Percentiles rank a stretch among this genome's conserved stretches.
Conservation (phyloP, 2,329 filamentous ascomycete genomes). For the Aspergillus brunneoviolaceus region DNA sequence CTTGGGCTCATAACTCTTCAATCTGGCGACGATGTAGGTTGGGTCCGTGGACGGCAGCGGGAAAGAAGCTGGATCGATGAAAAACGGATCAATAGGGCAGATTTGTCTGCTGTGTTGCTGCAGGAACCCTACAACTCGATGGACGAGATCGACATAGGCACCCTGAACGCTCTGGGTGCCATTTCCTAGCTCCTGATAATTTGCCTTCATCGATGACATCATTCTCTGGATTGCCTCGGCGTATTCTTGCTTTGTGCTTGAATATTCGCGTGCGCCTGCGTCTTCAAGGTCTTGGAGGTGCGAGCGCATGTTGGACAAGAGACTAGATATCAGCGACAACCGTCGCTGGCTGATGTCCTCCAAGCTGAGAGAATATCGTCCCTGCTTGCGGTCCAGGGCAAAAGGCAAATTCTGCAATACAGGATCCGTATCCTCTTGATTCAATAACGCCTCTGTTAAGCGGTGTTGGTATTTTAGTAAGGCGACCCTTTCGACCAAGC, state of each 20-base stretch:
- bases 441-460: slow-evolving; percentile 56
- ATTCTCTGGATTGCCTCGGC: slow-evolving; percentile 53
- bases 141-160: slow-evolving; percentile 62
- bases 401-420: slow-evolving; percentile 61
- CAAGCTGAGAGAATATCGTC: slow-evolving; percentile 49
- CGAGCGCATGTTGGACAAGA: slow-evolving; percentile 61
- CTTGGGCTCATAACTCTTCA: slow-evolving; percentile 60
- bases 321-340: slow-evolving; percentile 54
- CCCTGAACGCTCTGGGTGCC: slow-evolving; percentile 42
- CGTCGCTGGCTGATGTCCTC: slow-evolving; percentile 56
- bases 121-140: slow-evolving; percentile 57
- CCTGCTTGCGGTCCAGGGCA: slow-evolving; percentile 36
- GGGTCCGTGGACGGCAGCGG: slow-evolving; percentile 61
- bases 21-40: slow-evolving; percentile 60
- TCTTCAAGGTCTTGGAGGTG: slow-evolving; percentile 43
- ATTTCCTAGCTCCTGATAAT: slow-evolving; percentile 56
- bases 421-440: slow-evolving; percentile 45
- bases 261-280: slow-evolving; percentile 34
- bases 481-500: slow-evolving; percentile 59
- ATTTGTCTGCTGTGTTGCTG: slow-evolving; percentile 61
- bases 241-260: slow-evolving; percentile 46
- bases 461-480: slow-evolving; percentile 61
- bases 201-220: slow-evolving; percentile 62
- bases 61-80: slow-evolving; percentile 60
- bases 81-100: slow-evolving; percentile 57